A percentile compares a stretch with the other conserved stretches of the same genome.
Conservation (phyloP, 192 early-diverging fungal species). For the Coemansia umbellata region DNA sequence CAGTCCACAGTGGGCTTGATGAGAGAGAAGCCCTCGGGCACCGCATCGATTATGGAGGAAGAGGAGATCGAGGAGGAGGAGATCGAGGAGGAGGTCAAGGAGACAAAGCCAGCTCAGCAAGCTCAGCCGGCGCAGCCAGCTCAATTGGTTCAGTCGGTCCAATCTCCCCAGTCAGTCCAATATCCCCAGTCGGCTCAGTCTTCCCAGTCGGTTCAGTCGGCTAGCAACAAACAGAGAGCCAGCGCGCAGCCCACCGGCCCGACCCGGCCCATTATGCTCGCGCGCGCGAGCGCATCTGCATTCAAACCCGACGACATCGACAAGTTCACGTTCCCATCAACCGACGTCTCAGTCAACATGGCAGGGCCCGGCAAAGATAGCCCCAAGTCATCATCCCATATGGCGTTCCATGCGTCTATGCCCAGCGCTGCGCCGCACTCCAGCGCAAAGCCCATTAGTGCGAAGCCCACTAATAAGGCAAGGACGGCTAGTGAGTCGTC, state of each 20-base stretch:
- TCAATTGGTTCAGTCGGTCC: not conserved
- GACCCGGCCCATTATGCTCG: constrained; percentile 21
- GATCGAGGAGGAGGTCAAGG: constrained; percentile 5
- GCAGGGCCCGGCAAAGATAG: constrained; percentile 6
- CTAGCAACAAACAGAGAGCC: too few species aligned
- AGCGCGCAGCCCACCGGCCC: too few species aligned
- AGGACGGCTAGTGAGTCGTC: too few species aligned
- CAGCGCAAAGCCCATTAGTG: too few species aligned
- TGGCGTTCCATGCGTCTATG: constrained; percentile 3
- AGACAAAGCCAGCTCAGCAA: not conserved
- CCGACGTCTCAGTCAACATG: constrained; percentile 30
- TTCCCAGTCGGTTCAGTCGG: too few species aligned
- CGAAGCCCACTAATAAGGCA: too few species aligned
- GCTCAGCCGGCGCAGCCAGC: not conserved
- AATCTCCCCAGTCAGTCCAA: not conserved
- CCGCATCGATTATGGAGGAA: constrained; percentile 1
- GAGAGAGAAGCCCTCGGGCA: not conserved
- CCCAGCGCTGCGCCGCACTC: not conserved
- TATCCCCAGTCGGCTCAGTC: not conserved
- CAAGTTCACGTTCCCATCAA: constrained; percentile 46
- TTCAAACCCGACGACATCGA: constrained; percentile 47
- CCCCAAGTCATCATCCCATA: not conserved
- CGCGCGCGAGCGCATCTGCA: constrained; percentile 17
- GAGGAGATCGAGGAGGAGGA: constrained; percentile 26
- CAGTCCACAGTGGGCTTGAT: not conserved